Evolutionary conservation across 495 filamentous ascomycete genomes (phyloP), one percentile per base, ranked within the genome.

Genomic region (Xylaria nigripes): DNA sequence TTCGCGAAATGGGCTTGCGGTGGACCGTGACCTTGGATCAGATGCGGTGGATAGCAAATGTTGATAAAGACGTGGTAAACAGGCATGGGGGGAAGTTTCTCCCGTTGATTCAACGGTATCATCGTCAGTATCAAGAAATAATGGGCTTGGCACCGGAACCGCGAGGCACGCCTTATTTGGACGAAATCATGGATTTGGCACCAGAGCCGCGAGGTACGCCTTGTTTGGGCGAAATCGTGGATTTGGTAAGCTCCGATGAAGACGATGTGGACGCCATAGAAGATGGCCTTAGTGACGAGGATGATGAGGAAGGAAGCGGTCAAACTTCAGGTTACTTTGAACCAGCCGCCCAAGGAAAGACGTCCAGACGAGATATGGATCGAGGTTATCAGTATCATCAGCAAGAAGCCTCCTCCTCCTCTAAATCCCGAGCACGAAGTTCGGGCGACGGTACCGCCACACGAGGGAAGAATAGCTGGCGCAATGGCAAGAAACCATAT

Each of bases 1-100:
- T 94, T 48, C 84, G 90, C 23, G 84, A 89, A 61, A 95, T 98
- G 85, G 89, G 81, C 5, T 86, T 95, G 38, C 61, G 72, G 25
- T 90, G 92, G 57, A 84, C 79, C 60, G 72, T 79, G 68, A 75
- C 72, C 27, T 36, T 73, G 36, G 71, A 70, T 3, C 73, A 85
- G 53, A 82, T 98, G 77, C 70, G 70, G 32, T 61, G 67, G 4
- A 88, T 96, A 51, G 79, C 77, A 0, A 81, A 80, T 12, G 86
- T 95, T 50, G 82, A 89, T 47, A 58, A 67, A 9, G 82, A 88
- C 19, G 87, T 83, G 64, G 86, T 93, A 21, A 62, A 77, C 6
- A 71, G 71, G n/a, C 87, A 86, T 62, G 90, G 90, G 16, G 68
- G 68, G 24, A 69, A 72, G 30, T 86, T 96, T 49, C 62, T 90